Evolutionary conservation across 257 asterid species (phyloP).

Genomic region (Capsicum baccatum): DNA sequence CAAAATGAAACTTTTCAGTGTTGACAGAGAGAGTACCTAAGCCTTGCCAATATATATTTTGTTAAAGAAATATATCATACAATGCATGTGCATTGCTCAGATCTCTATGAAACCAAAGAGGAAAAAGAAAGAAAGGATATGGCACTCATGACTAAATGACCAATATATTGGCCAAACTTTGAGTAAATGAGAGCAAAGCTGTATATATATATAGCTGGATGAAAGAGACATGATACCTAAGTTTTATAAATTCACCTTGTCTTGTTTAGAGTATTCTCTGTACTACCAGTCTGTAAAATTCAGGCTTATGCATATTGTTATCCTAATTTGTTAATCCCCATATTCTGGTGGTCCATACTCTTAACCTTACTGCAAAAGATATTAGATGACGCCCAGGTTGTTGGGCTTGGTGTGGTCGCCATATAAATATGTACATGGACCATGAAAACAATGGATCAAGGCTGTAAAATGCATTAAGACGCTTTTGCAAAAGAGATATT

Average conservation of each 20-base stretch:
- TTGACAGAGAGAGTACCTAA: not conserved
- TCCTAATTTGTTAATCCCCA: not conserved
- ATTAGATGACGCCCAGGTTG: no score
- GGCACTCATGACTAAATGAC: not conserved
- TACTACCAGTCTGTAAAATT: not conserved
- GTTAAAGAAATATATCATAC: not conserved
- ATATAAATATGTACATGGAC: no score
- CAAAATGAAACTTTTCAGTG: not conserved
- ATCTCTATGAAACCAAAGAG: not conserved
- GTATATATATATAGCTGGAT: constrained; percentile 43
- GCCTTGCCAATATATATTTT: not conserved
- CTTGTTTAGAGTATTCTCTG: not conserved
- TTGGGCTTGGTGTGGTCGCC: no score
- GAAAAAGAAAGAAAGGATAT: not conserved
- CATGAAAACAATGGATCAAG: no score
- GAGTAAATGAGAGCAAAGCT: not conserved
- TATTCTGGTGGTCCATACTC: not conserved
- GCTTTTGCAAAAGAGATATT: no score
- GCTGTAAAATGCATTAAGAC: no score
- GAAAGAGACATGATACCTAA: constrained; percentile 67
- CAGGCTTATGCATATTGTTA: constrained; percentile 20
- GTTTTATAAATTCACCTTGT: constrained; percentile 38
- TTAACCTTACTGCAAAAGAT: no score
- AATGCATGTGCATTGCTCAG: not conserved
- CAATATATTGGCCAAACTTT: not conserved